These are phyloP conservation scores for Sinapis alba DNA, from an alignment of 441 rosid species.

Conservation along the genomic window DNA sequence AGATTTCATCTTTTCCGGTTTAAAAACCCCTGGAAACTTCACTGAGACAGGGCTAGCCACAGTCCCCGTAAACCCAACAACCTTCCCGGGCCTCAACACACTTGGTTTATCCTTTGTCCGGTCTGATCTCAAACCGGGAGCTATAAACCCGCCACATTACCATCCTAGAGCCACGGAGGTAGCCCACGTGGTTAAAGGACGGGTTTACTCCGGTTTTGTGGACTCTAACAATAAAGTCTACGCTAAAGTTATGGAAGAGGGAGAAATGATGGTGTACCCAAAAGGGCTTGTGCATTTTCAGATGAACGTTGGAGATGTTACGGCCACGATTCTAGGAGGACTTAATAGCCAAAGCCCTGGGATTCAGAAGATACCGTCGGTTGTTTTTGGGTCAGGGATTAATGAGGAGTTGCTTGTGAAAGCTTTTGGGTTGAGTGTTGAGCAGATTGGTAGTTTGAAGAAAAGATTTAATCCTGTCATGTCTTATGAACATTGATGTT, in stretches of 20 bases:
- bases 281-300: conserved; percentile 76
- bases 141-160: conserved; percentile 69
- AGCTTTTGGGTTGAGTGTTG: conserved; percentile 60
- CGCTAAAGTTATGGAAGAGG: conserved; percentile 66
- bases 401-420: conserved; percentile 54
- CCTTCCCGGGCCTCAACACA: conserved; percentile 68
- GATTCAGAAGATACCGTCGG: conserved; percentile 50
- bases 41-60: conserved; percentile 56
- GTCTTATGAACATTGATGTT: conserved; percentile 34
- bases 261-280: conserved; percentile 78
- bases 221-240: conserved; percentile 57
- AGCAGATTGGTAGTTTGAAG: conserved; percentile 52
- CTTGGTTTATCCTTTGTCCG: conserved; percentile 63
- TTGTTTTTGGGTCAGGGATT: conserved; percentile 67
- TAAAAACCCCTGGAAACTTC: conserved; percentile 50
- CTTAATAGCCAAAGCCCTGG: conserved; percentile 75
- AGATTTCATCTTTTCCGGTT: conserved; percentile 63
- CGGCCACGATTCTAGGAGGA: conserved; percentile 61
- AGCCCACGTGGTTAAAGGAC: conserved; percentile 59
- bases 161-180: conserved; percentile 76
- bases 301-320: conserved; percentile 63
- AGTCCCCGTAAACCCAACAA: conserved; percentile 46
- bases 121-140: conserved; percentile 62
- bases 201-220: conserved; percentile 64
- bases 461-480: conserved; percentile 46